Evolutionary conservation across 2,329 filamentous ascomycete species (phyloP).

Genomic region (Beauveria sp.): DNA sequence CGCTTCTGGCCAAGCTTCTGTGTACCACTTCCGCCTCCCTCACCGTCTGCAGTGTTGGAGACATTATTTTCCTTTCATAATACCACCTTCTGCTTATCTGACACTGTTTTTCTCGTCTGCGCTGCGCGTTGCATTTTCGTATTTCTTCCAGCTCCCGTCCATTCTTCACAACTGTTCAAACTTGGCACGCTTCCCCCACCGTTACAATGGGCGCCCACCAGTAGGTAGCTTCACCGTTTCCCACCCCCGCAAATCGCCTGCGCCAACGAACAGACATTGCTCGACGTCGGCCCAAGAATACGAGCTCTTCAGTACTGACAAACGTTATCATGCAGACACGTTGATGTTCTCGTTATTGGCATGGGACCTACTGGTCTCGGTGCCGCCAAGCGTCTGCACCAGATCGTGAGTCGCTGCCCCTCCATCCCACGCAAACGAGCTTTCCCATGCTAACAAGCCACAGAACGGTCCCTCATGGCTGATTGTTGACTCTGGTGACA

Average conservation of each 20-base stretch:
- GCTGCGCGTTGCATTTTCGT: not conserved
- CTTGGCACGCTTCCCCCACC: conserved; percentile 9
- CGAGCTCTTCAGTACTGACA: not conserved
- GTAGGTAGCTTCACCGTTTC: conserved; percentile 22
- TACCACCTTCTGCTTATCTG: not conserved
- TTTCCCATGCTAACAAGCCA: conserved; percentile 18
- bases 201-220: conserved; percentile 32
- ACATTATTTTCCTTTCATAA: not conserved
- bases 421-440: conserved; percentile 13
- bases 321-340: conserved; percentile 49
- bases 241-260: conserved; percentile 4
- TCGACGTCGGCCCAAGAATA: not conserved
- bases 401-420: conserved; percentile 63
- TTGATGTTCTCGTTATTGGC: conserved; percentile 89
- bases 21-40: not conserved
- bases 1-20: not conserved
- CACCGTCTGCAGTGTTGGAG: not conserved
- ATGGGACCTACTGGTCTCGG: conserved; percentile 87
- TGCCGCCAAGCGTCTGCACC: conserved; percentile 93
- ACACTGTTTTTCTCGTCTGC: not conserved
- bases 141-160: conserved; percentile 11
- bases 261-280: not conserved
- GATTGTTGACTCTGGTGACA: conserved; percentile 88
- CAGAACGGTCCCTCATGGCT: conserved; percentile 90
- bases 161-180: not conserved